Conservation (phyloP, 345 rosid genomes). For the Anacardium occidentale region DNA sequence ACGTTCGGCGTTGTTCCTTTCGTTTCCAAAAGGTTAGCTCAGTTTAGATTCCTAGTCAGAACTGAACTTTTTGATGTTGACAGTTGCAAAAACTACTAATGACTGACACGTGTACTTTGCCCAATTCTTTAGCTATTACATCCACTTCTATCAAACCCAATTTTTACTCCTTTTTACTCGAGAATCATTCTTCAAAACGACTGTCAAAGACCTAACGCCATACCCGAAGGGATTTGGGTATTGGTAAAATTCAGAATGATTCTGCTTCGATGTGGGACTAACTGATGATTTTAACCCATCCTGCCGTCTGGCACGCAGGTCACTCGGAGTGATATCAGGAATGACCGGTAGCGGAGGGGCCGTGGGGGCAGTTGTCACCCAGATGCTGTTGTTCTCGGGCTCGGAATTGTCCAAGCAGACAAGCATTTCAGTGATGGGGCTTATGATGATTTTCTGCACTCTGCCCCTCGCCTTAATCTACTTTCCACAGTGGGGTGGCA, state of each 20-base stretch:
- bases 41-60: too few relatives aligned
- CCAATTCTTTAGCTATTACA: too few relatives aligned
- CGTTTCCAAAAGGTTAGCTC: slow-evolving; percentile 62
- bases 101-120: neutral
- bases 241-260: too few relatives aligned
- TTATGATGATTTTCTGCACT: slow-evolving; percentile 57
- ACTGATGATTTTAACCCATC: neutral
- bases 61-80: neutral
- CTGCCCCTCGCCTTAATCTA: slow-evolving; percentile 48
- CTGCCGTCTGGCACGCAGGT: slow-evolving; percentile 39
- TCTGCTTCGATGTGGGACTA: neutral
- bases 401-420: slow-evolving; percentile 44
- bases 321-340: slow-evolving; percentile 77
- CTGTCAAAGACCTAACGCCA: too few relatives aligned
- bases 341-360: slow-evolving; percentile 91
- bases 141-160: too few relatives aligned
- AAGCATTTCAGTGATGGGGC: slow-evolving; percentile 86
- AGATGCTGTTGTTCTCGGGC: slow-evolving; percentile 64
- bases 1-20: slow-evolving; percentile 83
- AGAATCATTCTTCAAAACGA: too few relatives aligned
- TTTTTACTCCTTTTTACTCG: too few relatives aligned
- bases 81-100: neutral
- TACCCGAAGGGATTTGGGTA: too few relatives aligned
- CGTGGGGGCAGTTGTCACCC: slow-evolving; percentile 68
- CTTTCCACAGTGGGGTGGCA: slow-evolving; percentile 67